Percentiles rank a stretch among this genome's conserved stretches.
Conservation (phyloP, 2,329 filamentous ascomycete genomes). For the Nemania sp. region DNA sequence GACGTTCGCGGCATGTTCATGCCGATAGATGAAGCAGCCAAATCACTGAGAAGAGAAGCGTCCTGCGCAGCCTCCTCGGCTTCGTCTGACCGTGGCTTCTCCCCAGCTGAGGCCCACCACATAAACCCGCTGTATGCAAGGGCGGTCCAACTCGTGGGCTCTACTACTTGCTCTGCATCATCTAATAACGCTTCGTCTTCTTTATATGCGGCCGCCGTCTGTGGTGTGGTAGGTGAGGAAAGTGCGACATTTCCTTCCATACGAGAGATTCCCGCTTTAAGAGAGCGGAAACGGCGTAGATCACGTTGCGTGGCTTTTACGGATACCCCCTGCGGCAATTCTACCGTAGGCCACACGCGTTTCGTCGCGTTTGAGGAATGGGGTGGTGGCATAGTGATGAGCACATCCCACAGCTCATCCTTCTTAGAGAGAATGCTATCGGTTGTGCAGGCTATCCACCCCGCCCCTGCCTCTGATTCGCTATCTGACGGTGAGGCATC, state of each 20-base stretch:
- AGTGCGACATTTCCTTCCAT: constrained; percentile 49
- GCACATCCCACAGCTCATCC: constrained; percentile 85
- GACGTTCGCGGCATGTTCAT: constrained; percentile 51
- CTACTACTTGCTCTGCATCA: constrained; percentile 60
- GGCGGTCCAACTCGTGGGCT: constrained; percentile 76
- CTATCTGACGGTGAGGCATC: constrained; percentile 44
- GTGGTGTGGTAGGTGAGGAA: constrained; percentile 43
- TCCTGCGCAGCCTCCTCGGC: constrained; percentile 69
- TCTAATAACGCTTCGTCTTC: constrained; percentile 42
- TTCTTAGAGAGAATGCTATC: constrained; percentile 93
- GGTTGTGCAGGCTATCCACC: constrained; percentile 96
- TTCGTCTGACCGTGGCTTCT: constrained; percentile 72
- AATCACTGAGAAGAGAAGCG: constrained; percentile 66
- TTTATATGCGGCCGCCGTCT: constrained; percentile 34
- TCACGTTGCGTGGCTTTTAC: constrained; percentile 93
- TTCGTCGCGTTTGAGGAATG: constrained; percentile 68
- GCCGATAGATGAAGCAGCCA: constrained; percentile 51
- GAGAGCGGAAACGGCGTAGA: constrained; percentile 79
- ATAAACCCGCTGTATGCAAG: constrained; percentile 86
- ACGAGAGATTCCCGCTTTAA: constrained; percentile 72
- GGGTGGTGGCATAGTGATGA: constrained; percentile 81
- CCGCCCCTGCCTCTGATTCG: constrained; percentile 65
- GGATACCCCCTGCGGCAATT: constrained; percentile 70
- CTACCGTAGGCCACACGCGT: constrained; percentile 81
- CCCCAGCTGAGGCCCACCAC: constrained; percentile 90